These are phyloP conservation scores for Naematelia encephala DNA, from an alignment of 768 basidiomycete species.

Conservation along the genomic window DNA sequence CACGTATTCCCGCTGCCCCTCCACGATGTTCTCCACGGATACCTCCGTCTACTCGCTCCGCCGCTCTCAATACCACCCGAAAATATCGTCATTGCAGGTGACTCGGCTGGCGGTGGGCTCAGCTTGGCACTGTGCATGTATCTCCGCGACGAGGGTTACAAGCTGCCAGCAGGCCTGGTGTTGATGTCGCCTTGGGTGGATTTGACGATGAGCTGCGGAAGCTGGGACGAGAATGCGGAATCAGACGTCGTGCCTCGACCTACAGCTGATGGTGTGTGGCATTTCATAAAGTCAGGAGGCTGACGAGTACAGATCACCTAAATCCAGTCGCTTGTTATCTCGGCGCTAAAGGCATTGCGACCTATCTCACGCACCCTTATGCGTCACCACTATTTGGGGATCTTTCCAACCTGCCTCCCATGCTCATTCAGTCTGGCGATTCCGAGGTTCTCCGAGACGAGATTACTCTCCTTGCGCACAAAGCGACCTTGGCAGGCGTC, in stretches of 20 bases:
- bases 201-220: constrained; percentile 95
- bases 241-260: constrained; percentile 50
- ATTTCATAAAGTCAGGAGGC: no score
- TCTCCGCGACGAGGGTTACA: constrained; percentile 83
- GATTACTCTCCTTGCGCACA: constrained; percentile 84
- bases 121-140: constrained; percentile 85
- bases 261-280: constrained; percentile 44
- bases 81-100: constrained; percentile 72
- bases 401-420: constrained; percentile 76
- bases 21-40: constrained; percentile 79
- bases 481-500: constrained; percentile 81
- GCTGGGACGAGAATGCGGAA: constrained; percentile 87
- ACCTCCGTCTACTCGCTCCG: constrained; percentile 80
- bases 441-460: constrained; percentile 95
- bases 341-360: constrained; percentile 61
- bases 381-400: constrained; percentile 89
- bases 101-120: constrained; percentile 90
- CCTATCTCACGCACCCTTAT: constrained; percentile 92
- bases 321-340: constrained; percentile 94
- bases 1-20: constrained; percentile 87
- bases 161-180: constrained; percentile 78
- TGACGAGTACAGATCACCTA: constrained; percentile 69
- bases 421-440: constrained; percentile 88
- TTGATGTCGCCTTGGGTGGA: constrained; percentile 95
- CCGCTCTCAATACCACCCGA: constrained; percentile 78